These are phyloP conservation scores for Chlamydomonas asymmetrica DNA, from an alignment of 139 green algal genomes.

Conservation along the genomic window DNA sequence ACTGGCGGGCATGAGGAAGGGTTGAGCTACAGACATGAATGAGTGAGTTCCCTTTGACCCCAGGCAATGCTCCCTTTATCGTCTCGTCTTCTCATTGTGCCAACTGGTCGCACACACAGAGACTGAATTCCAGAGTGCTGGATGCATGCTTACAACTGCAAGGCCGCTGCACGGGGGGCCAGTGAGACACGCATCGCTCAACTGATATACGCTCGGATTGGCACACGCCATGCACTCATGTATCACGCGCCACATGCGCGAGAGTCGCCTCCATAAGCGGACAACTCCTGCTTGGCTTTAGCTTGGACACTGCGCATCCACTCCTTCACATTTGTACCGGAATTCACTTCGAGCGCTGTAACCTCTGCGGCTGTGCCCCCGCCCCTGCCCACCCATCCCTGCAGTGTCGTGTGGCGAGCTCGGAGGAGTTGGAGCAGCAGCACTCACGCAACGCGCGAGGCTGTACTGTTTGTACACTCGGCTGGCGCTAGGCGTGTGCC, in stretches of 20 bases:
- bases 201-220: neutral
- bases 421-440: conserved; percentile 34
- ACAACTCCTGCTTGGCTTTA: too few relatives aligned
- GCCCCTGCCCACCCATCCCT: neutral
- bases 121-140: conserved; percentile 57
- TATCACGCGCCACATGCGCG: neutral
- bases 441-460: conserved; percentile 13
- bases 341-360: too few relatives aligned
- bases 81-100: too few relatives aligned
- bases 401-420: conserved; percentile 29
- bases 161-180: neutral
- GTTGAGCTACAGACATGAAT: too few relatives aligned
- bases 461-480: neutral
- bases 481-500: conserved; percentile 7
- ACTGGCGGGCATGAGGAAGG: too few relatives aligned
- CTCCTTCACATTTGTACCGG: too few relatives aligned
- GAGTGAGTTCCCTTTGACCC: too few relatives aligned
- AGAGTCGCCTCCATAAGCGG: too few relatives aligned
- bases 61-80: too few relatives aligned
- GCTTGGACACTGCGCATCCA: too few relatives aligned
- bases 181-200: neutral
- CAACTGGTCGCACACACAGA: too few relatives aligned
- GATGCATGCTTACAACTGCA: neutral
- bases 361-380: too few relatives aligned
- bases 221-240: neutral